phyloP scores from a whole-genome alignment of 352 stramenopile species.

The Sclerospora graminicola region DNA sequence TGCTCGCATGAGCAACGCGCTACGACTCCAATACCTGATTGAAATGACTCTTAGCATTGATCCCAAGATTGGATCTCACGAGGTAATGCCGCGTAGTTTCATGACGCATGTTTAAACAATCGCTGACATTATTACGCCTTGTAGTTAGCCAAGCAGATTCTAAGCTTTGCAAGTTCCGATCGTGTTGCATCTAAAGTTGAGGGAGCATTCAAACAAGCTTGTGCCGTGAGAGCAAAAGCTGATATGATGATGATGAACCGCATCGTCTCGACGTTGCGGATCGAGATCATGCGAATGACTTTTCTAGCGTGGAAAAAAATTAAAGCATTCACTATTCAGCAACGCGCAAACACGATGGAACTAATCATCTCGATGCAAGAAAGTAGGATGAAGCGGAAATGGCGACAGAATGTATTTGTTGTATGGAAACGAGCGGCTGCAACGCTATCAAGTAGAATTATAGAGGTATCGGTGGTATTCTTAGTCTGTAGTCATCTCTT shows the following conservation, averaged over 20 bases:
- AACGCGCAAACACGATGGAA: conserved; percentile 47
- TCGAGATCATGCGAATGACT: conserved; percentile 63
- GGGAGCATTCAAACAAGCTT: conserved; percentile 64
- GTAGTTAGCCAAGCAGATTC: conserved; percentile 54
- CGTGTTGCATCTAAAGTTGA: conserved; percentile 64
- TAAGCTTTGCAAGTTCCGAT: conserved; percentile 76
- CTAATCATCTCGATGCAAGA: conserved; percentile 62
- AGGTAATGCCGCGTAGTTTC: too few relatives aligned
- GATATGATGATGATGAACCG: conserved; percentile 81
- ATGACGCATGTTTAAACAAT: too few relatives aligned
- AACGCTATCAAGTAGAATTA: conserved; percentile 46
- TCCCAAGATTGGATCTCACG: conserved; percentile 23
- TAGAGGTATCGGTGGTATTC: conserved; percentile 29
- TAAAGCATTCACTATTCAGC: conserved; percentile 31
- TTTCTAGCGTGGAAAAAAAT: conserved; percentile 69
- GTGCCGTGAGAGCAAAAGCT: conserved; percentile 57
- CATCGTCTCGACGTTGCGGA: conserved; percentile 51
- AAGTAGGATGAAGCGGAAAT: conserved; percentile 32
- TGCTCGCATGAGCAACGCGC: conserved; percentile 65
- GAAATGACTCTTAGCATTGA: conserved; percentile 72
- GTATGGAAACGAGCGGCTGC: conserved; percentile 60
- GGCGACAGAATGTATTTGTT: conserved; percentile 34
- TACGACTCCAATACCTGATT: conserved; percentile 64
- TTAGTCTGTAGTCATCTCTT: too few relatives aligned
- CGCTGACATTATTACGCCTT: neutral